phyloP scores from a whole-genome alignment of 139 green algal genomes.

The Monoraphidium neglectum region DNA sequence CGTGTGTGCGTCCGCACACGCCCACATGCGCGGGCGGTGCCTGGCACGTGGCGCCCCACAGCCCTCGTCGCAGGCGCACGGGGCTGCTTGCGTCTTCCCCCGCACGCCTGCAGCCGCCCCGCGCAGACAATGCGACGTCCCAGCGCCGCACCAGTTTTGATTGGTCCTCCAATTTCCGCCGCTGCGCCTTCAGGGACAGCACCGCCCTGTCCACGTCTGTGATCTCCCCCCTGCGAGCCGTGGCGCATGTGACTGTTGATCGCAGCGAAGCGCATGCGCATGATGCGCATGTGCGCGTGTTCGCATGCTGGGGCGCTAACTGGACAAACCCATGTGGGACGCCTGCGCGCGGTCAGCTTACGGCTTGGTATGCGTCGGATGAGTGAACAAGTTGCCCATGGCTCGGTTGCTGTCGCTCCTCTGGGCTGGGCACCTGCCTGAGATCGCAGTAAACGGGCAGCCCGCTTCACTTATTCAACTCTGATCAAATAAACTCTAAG shows the following conservation, averaged over 20 bases:
- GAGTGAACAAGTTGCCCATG: conserved; percentile 20
- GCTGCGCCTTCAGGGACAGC: conserved; percentile 75
- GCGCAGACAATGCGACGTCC: too few species aligned
- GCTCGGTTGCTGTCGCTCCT: too few species aligned
- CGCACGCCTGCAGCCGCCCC: background rate
- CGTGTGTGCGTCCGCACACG: background rate
- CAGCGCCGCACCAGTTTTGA: conserved; percentile 46
- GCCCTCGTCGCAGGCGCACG: background rate
- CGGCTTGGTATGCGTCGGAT: background rate
- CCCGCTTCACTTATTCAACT: too few species aligned
- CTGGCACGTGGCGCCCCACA: background rate
- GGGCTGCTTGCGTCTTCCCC: background rate
- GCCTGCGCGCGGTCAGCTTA: background rate
- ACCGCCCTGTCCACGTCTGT: conserved; percentile 75
- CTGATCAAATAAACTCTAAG: too few species aligned
- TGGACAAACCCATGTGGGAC: background rate
- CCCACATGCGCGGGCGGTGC: background rate
- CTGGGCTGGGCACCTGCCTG: too few species aligned
- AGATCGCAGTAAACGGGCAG: too few species aligned
- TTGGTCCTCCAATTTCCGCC: conserved; percentile 69
- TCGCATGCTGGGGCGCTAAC: background rate
- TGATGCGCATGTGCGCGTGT: background rate
- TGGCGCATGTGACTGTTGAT: background rate
- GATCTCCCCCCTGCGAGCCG: conserved; percentile 41
- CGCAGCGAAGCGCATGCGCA: background rate